Conservation (phyloP, 352 stramenopile genomes). For the Pythium graminicola region DNA sequence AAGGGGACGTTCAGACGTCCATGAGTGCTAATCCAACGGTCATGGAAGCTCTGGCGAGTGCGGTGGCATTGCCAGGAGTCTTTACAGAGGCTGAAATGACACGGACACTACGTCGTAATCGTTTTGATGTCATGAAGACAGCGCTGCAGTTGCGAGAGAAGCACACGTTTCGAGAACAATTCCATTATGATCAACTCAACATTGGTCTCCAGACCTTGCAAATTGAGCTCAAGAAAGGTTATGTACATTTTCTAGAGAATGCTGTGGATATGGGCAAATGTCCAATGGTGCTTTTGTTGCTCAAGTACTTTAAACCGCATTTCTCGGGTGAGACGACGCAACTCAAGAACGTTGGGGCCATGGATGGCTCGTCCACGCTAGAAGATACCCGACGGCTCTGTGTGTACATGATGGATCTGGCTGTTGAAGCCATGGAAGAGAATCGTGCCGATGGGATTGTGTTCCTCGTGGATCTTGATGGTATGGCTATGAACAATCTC, state of each 20-base stretch:
- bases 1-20: conserved; percentile 29
- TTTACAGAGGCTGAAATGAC: conserved; percentile 48
- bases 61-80: conserved; percentile 54
- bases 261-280: conserved; percentile 43
- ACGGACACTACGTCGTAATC: conserved; percentile 56
- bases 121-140: conserved; percentile 58
- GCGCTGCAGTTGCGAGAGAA: conserved; percentile 69
- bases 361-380: conserved; percentile 56
- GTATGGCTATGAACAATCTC: conserved; percentile 38
- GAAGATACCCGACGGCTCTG: conserved; percentile 60
- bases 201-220: conserved; percentile 54
- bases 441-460: conserved; percentile 51
- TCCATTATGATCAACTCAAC: conserved; percentile 54
- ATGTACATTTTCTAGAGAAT: conserved; percentile 61
- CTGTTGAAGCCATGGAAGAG: conserved; percentile 67
- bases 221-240: conserved; percentile 63
- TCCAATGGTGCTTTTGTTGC: conserved; percentile 51
- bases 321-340: conserved; percentile 57
- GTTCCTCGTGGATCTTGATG: conserved; percentile 61
- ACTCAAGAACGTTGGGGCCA: conserved; percentile 38
- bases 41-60: conserved; percentile 59
- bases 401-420: conserved; percentile 73
- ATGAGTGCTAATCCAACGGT: conserved; percentile 32
- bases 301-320: conserved; percentile 56
- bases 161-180: conserved; percentile 37